Conservation (phyloP, 2,329 filamentous ascomycete genomes). For the Lanzia echinophila region DNA sequence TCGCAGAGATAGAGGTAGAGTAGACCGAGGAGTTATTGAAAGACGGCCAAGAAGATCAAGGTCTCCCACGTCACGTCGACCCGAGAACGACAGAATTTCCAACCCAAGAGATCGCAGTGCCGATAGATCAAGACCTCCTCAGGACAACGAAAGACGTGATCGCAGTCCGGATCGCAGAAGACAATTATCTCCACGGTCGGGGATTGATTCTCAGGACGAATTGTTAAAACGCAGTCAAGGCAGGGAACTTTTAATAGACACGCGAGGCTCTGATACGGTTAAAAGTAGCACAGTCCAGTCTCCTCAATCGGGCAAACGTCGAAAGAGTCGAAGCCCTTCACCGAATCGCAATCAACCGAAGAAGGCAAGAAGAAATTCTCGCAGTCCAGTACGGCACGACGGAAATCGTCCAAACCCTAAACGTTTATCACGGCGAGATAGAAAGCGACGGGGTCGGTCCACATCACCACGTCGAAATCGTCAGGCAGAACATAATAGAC, state of each 20-base stretch:
- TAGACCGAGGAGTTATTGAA: constrained; percentile 32
- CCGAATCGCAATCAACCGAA: constrained; percentile 29
- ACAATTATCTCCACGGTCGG: constrained; percentile 25
- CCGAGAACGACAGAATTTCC: constrained; percentile 28
- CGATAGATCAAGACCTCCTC: constrained; percentile 24
- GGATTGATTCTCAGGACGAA: constrained; percentile 27
- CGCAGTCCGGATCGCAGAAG: constrained; percentile 28
- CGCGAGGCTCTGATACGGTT: constrained; percentile 29
- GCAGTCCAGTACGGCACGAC: constrained; percentile 26
- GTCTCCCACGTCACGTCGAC: constrained; percentile 31
- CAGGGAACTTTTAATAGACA: constrained; percentile 29
- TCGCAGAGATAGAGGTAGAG: constrained; percentile 36
- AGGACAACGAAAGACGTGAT: constrained; percentile 26
- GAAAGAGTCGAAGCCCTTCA: constrained; percentile 30
- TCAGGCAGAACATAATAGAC: constrained; percentile 21
- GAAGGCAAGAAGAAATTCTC: constrained; percentile 26
- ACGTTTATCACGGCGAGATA: constrained; percentile 21
- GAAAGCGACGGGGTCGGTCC: constrained; percentile 23
- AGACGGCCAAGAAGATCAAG: constrained; percentile 30
- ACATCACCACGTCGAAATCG: constrained; percentile 25
- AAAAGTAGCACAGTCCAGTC: constrained; percentile 27
- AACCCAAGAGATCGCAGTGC: constrained; percentile 28
- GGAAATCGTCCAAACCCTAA: constrained; percentile 10
- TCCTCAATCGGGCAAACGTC: constrained; percentile 29
- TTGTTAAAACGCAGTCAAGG: constrained; percentile 31